Evolutionary conservation across 176 grass and related monocot species (phyloP).

Genomic region (Oryza nivara): DNA sequence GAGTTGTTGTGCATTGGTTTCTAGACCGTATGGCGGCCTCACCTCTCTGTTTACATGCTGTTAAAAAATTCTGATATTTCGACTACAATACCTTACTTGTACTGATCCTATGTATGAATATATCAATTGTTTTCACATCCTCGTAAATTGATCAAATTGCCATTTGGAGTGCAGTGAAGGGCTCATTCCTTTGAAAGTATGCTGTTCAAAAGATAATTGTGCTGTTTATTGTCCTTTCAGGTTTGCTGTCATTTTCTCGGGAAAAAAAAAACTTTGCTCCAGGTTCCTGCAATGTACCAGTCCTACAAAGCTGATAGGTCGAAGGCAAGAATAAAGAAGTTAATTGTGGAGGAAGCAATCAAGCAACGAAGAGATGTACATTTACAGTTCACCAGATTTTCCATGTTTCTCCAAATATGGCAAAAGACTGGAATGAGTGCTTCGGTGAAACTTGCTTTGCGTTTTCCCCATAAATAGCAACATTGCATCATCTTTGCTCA

Average conservation of each 20-base stretch:
- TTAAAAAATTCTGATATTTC: not conserved
- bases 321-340: conserved; percentile 98
- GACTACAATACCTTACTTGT: not conserved
- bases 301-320: conserved; percentile 33
- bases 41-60: not conserved
- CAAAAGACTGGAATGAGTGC: conserved; percentile 73
- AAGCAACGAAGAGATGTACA: conserved; percentile 60
- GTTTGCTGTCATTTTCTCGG: conserved; percentile 34
- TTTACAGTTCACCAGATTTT: conserved; percentile 58
- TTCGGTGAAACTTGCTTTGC: conserved; percentile 84
- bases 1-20: conserved; percentile 5
- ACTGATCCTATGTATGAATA: not conserved
- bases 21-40: not conserved
- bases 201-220: conserved; percentile 14
- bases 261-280: conserved; percentile 10
- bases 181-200: conserved; percentile 13
- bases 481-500: conserved; percentile 58
- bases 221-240: conserved; percentile 27
- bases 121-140: not conserved
- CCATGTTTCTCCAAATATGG: conserved; percentile 54
- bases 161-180: not conserved
- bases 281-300: conserved; percentile 28
- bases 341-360: conserved; percentile 84
- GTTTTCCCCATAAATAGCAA: conserved; percentile 58
- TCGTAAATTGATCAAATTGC: not conserved